Conservation (phyloP, 2,329 filamentous ascomycete species). For the Periconia digitata region DNA sequence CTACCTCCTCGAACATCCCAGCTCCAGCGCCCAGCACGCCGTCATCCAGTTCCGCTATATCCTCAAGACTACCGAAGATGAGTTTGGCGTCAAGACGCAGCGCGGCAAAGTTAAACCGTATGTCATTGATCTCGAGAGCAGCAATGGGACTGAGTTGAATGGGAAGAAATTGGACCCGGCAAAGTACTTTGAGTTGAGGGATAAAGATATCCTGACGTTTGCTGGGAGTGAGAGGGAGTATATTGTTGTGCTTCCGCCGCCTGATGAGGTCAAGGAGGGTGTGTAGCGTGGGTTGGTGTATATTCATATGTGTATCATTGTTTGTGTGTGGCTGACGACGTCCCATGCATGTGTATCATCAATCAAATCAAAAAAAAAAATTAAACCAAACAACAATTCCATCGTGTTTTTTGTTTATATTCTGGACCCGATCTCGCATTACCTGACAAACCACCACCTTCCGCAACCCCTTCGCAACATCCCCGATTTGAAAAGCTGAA, state of each 20-base stretch:
- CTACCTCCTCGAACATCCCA: conserved; percentile 82
- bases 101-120: conserved; percentile 67
- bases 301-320: no score
- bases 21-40: conserved; percentile 92
- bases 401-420: no score
- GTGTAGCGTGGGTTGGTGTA: background rate
- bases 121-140: conserved; percentile 88
- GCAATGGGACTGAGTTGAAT: conserved; percentile 86
- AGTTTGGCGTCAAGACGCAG: conserved; percentile 57
- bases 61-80: conserved; percentile 83
- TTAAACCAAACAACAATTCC: no score
- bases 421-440: no score
- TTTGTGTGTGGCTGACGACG: no score
- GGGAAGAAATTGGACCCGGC: conserved; percentile 71
- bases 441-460: no score
- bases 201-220: conserved; percentile 88
- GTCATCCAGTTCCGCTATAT: conserved; percentile 90
- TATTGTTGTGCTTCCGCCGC: conserved; percentile 77
- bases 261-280: conserved; percentile 13
- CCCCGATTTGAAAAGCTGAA: no score
- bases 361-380: no score
- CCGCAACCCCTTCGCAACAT: no score
- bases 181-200: conserved; percentile 80
- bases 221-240: conserved; percentile 90
- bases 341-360: no score